Base-by-base conservation (phyloP, 441 rosid genomes). In the Croton setiger region DNA sequence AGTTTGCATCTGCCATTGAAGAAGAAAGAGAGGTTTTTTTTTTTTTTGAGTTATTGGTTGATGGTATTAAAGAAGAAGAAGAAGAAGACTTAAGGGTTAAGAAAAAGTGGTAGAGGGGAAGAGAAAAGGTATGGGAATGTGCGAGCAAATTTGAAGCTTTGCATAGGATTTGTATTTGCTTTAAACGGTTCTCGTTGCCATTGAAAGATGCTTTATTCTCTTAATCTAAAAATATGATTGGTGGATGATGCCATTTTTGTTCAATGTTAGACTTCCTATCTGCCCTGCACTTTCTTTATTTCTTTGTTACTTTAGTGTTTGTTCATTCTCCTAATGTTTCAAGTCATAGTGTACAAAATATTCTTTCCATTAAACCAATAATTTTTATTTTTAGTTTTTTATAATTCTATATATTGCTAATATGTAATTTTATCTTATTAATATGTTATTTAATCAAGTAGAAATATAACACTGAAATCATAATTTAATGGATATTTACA, bases 1-100 rank as follows among this genome's bases (percentile, higher is more conserved):
- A 45, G 62, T 67, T 73, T 71, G 77, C 27, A 61, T 89, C 93
- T 68, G 82, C 97, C 98, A 93, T 93, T 84, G 68, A 70, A 63
- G 89, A 74, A 31, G 44, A 68, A 62, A 63, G 58, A 0, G 70
- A 48, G 54, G 70, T 27, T 37, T 54, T n/a, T n/a, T n/a, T n/a
- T n/a, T n/a, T n/a, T n/a, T 67, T 48, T 41, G 6, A 55, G 36
- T 51, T 63, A 48, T 43, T 44, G 33, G 10, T 64, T 45, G 61
- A 5, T 62, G 58, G 13, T 73, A 72, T 27, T 37, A 56, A 62
- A 72, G 71, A 71, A 63, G 58, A 48, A 44, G 54, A n/a, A 59
- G 64, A 39, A 53, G 84, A 66, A 81, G 84, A 79, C 96, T 87
- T 90, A 33, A 75, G 39, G 79, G 74, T 80, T 77, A 90, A 84